Conservation (phyloP, 129 eudicot genomes). For the Escallonia rubra region DNA sequence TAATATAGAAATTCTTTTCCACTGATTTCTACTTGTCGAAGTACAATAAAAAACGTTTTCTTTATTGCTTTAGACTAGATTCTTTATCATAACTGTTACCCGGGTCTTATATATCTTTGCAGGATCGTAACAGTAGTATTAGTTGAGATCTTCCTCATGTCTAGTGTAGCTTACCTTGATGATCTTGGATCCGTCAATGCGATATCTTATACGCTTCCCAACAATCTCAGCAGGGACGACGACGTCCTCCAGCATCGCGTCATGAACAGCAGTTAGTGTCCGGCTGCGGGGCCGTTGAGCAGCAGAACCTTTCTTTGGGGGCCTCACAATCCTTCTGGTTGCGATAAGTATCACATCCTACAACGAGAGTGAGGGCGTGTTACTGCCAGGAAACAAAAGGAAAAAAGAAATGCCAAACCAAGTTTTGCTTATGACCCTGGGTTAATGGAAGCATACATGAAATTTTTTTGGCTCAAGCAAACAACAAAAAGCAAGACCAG, state of each 20-base stretch:
- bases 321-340: slow-evolving; percentile 56
- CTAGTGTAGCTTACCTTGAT: slow-evolving; percentile 34
- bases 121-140: too few relatives aligned
- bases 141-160: too few relatives aligned
- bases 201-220: slow-evolving; percentile 51
- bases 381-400: too few relatives aligned
- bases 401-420: too few relatives aligned
- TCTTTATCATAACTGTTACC: too few relatives aligned
- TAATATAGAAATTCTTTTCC: not conserved
- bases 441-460: too few relatives aligned
- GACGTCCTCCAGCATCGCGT: slow-evolving; percentile 55
- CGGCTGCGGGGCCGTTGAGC: slow-evolving; percentile 49
- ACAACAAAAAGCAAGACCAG: too few relatives aligned
- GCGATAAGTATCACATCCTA: slow-evolving; percentile 75
- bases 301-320: slow-evolving; percentile 83
- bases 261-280: slow-evolving; percentile 61
- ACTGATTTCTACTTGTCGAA: not conserved
- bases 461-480: too few relatives aligned
- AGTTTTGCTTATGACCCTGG: too few relatives aligned
- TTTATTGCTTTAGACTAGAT: not conserved
- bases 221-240: slow-evolving; percentile 66
- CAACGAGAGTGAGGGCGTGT: not conserved
- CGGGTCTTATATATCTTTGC: too few relatives aligned
- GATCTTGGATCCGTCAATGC: slow-evolving; percentile 58
- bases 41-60: not conserved